Percentiles rank a stretch among this genome's conserved stretches.
phyloP scores from a whole-genome alignment of 805 yeast genomes.

The Maudiozyma pseudohumilis region DNA sequence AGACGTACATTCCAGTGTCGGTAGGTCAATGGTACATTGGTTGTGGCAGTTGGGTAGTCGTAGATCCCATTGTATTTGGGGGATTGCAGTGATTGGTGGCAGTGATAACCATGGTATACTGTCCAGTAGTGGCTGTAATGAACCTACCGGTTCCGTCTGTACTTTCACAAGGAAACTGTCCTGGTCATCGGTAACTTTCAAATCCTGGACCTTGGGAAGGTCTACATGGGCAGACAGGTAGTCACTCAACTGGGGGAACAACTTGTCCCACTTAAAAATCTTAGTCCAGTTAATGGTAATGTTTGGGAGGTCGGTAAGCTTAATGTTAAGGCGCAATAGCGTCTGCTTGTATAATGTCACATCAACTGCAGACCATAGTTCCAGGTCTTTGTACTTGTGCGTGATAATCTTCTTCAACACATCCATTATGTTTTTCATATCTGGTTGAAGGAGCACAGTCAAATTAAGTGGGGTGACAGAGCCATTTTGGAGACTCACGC shows the following conservation, averaged over 20 bases:
- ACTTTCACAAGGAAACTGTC: slow-evolving; percentile 19
- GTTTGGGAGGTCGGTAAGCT: slow-evolving; percentile 10
- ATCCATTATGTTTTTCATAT: slow-evolving; percentile 17
- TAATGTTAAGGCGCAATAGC: slow-evolving; percentile 7
- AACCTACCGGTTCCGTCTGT: not conserved
- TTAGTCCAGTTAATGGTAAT: slow-evolving; percentile 18
- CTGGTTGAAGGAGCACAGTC: slow-evolving; percentile 19
- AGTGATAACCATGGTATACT: slow-evolving; percentile 12
- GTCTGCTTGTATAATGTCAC: slow-evolving; percentile 11
- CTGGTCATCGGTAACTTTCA: slow-evolving; percentile 20
- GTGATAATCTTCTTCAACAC: slow-evolving; percentile 23
- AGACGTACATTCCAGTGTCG: slow-evolving; percentile 14
- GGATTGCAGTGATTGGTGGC: slow-evolving; percentile 13
- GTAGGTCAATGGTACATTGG: slow-evolving; percentile 23
- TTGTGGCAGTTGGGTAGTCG: slow-evolving; percentile 31
- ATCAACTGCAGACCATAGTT: slow-evolving; percentile 21
- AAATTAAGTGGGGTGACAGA: slow-evolving; percentile 14
- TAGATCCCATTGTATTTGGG: slow-evolving; percentile 31
- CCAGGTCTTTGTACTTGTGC: slow-evolving; percentile 16
- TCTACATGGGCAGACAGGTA: not conserved
- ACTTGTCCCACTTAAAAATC: slow-evolving; percentile 13
- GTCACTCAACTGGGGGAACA: not conserved
- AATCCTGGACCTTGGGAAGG: not conserved
- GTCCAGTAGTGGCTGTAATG: slow-evolving; percentile 1
- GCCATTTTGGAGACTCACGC: slow-evolving; percentile 18